phyloP scores from a whole-genome alignment of 805 yeast species.

The Teunomyces gatunensis region DNA sequence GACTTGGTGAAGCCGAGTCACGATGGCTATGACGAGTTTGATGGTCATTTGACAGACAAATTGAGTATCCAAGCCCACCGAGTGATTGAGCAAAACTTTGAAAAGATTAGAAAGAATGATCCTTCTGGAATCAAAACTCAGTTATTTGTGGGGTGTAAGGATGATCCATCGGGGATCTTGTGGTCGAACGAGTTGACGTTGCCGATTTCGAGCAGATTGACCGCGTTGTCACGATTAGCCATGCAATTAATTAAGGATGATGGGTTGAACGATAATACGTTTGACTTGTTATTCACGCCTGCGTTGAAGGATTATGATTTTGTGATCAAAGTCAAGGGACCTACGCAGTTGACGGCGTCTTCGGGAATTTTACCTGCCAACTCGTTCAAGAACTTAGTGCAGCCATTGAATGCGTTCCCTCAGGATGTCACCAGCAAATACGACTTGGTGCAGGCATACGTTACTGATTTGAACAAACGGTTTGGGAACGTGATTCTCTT shows the following conservation, averaged over 20 bases:
- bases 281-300: slow-evolving; percentile 70
- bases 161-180: slow-evolving; percentile 80
- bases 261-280: slow-evolving; percentile 37
- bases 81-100: slow-evolving; percentile 60
- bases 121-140: slow-evolving; percentile 80
- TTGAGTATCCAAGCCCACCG: slow-evolving; percentile 62
- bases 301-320: slow-evolving; percentile 84
- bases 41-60: slow-evolving; percentile 52
- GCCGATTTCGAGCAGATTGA: slow-evolving; percentile 83
- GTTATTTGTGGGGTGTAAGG: slow-evolving; percentile 76
- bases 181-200: slow-evolving; percentile 68
- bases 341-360: slow-evolving; percentile 37
- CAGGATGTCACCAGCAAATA: slow-evolving; percentile 45
- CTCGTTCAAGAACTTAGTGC: slow-evolving; percentile 61
- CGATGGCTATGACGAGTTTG: slow-evolving; percentile 12
- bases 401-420: slow-evolving; percentile 41
- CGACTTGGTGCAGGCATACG: slow-evolving; percentile 63
- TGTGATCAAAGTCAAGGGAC: slow-evolving; percentile 55
- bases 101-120: slow-evolving; percentile 68
- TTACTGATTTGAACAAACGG: slow-evolving; percentile 57
- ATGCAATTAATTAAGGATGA: slow-evolving; percentile 48
- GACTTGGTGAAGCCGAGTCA: slow-evolving; percentile 55
- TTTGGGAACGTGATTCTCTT: slow-evolving; percentile 70
- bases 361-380: slow-evolving; percentile 57
- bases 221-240: slow-evolving; percentile 82